These are phyloP conservation scores for Chloridella minuta DNA, from an alignment of 352 stramenopile species.

Conservation along the genomic window DNA sequence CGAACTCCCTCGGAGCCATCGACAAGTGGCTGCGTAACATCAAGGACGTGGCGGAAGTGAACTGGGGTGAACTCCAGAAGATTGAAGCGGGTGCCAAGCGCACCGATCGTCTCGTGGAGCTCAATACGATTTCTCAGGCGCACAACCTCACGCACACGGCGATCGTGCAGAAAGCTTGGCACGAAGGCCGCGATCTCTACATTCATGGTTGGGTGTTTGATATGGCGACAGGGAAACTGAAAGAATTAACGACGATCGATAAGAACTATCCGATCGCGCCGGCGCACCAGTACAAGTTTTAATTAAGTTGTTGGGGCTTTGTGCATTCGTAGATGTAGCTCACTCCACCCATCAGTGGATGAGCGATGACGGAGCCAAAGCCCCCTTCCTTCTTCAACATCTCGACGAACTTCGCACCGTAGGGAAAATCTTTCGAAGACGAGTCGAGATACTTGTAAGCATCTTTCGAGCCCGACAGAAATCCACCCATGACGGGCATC, in stretches of 20 bases:
- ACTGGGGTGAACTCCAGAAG: not conserved
- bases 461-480: no score
- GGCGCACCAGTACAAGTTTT: no score
- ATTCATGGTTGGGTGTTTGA: conserved; percentile 12
- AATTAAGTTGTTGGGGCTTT: no score
- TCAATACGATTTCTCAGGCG: not conserved
- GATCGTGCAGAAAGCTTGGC: not conserved
- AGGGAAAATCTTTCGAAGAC: no score
- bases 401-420: no score
- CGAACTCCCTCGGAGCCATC: not conserved
- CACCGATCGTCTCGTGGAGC: not conserved
- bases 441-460: no score
- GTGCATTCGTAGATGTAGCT: no score
- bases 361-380: no score
- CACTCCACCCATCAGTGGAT: no score
- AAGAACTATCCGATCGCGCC: no score
- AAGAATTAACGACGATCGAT: not conserved
- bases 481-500: no score
- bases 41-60: not conserved
- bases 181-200: not conserved
- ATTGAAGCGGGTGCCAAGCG: not conserved
- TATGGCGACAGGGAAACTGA: not conserved
- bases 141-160: not conserved
- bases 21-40: not conserved
- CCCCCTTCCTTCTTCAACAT: no score